A percentile compares a stretch with the other conserved stretches of the same genome.
These are phyloP conservation scores for Nicotiana noctiflora DNA, from an alignment of 257 asterid species.

Conservation along the genomic window DNA sequence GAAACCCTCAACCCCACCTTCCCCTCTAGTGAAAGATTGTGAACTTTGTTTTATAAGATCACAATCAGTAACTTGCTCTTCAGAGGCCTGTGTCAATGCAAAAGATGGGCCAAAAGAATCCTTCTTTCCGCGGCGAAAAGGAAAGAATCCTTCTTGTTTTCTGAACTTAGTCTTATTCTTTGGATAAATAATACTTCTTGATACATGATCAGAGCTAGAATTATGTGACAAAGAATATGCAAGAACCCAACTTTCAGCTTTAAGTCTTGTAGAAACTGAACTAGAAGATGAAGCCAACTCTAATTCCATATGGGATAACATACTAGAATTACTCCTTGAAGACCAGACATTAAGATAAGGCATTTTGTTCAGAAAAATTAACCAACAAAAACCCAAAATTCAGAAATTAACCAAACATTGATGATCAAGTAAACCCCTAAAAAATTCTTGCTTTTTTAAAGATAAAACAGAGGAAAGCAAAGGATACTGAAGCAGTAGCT, in stretches of 20 bases:
- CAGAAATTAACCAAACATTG: constrained; percentile 9
- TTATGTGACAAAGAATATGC: constrained; percentile 7
- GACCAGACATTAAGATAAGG: constrained; percentile 62
- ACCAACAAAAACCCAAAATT: constrained; percentile 2
- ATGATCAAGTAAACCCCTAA: neutral
- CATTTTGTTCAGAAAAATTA: constrained; percentile 38
- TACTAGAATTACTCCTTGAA: constrained; percentile 33
- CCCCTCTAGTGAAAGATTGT: constrained; percentile 15
- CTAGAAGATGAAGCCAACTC: constrained; percentile 25
- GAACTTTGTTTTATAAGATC: constrained; percentile 21
- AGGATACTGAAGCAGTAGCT: neutral
- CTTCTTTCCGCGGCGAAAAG: constrained; percentile 22
- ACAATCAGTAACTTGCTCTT: constrained; percentile 35
- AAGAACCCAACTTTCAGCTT: constrained; percentile 33
- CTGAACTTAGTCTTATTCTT: constrained; percentile 13
- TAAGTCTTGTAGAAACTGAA: constrained; percentile 26
- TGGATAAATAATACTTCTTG: constrained; percentile 13
- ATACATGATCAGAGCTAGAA: constrained; percentile 11
- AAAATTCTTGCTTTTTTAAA: neutral
- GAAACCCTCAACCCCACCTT: constrained; percentile 10
- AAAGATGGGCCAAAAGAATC: constrained; percentile 29
- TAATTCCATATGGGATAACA: constrained; percentile 35
- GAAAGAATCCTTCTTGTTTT: constrained; percentile 11
- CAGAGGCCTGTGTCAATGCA: constrained; percentile 47
- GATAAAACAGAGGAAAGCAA: neutral